Base-by-base conservation (phyloP, 805 yeast genomes). In the Isabelozyma heimii region DNA sequence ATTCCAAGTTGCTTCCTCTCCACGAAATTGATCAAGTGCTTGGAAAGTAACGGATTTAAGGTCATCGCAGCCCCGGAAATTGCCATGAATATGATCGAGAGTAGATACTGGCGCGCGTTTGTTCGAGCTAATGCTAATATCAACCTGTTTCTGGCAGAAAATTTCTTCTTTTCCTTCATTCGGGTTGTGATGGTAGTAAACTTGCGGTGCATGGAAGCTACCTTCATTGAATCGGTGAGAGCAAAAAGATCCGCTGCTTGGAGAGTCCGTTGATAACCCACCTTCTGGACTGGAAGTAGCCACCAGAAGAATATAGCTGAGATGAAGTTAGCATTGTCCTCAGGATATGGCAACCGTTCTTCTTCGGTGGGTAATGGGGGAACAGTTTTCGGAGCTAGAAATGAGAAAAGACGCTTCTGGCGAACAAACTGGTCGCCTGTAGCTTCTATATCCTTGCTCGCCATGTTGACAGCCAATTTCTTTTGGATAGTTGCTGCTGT, bases 41-140 rank as follows among this genome's bases (percentile, higher is more conserved):
- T 79, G 2, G 86, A 80, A 10, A 87, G 63, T 53, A 87, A 67
- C 0, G 94, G 89, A 42, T 81, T 80, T 24, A 83, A 65, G 1
- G 85, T 80, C 42, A 66, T 60, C 10, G 72, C 68, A 8, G 69
- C 54, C 57, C 78, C 81, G 1, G 78, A 67, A 5, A 68, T 26
- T 0, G 67, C 55, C 54, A 79, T 76, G 53, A 64, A 70, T 3
- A 68, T 2, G 37, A 75, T 49, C 9, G 77, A 66, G 14, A 62
- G 37, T 1, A 63, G 17, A 53, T 75, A 78, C 33, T 73, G 70
- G 52, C 59, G 56, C 51, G 64, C 67, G 60, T 76, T 80, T 6
- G 84, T 77, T 47, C 63, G 61, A 48, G 71, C 74, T 5, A 82
- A 52, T 2, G 82, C 72, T n/a, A 54, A 42, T 0, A 77, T 58